Evolutionary conservation across 163 green algal genomes (phyloP).

Genomic region (Volvox carteri): DNA sequence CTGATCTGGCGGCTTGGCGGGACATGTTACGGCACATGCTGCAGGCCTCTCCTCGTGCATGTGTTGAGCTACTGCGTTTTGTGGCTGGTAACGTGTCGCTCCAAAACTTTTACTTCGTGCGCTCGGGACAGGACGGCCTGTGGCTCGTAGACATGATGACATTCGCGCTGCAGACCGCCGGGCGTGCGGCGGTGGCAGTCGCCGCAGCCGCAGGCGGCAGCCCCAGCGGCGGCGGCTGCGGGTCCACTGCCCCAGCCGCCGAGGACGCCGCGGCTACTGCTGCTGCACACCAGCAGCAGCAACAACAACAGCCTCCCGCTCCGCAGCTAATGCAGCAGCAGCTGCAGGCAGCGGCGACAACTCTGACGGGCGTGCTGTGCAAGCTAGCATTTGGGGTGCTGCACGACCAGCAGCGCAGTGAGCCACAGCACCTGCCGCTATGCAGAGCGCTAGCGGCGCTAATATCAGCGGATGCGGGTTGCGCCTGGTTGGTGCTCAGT

Average conservation of each 20-base stretch:
- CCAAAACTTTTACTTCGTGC: slow-evolving; percentile 16
- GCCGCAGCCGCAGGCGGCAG: neutral
- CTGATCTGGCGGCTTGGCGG: slow-evolving; percentile 18
- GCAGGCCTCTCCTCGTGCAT: slow-evolving; percentile 19
- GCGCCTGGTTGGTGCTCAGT: neutral
- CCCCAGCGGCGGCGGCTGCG: neutral
- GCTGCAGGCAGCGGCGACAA: neutral
- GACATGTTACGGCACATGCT: slow-evolving; percentile 31
- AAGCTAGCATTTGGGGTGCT: neutral
- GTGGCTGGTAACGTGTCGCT: neutral
- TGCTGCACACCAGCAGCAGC: neutral
- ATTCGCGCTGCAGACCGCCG: neutral
- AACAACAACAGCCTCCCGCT: neutral
- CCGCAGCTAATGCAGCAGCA: neutral
- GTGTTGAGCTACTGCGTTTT: slow-evolving; percentile 20
- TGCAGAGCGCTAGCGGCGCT: slow-evolving; percentile 22
- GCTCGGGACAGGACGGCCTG: neutral
- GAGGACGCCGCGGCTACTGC: neutral
- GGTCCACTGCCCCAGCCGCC: neutral
- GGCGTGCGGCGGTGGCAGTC: neutral
- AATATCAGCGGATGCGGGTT: neutral
- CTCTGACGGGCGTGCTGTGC: neutral
- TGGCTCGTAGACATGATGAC: slow-evolving; percentile 29
- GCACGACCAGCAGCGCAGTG: neutral
- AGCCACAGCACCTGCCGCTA: neutral